These are phyloP conservation scores for Hyphopichia pseudoburtonii DNA, from an alignment of 1,139 yeast genomes.

Conservation along the genomic window DNA sequence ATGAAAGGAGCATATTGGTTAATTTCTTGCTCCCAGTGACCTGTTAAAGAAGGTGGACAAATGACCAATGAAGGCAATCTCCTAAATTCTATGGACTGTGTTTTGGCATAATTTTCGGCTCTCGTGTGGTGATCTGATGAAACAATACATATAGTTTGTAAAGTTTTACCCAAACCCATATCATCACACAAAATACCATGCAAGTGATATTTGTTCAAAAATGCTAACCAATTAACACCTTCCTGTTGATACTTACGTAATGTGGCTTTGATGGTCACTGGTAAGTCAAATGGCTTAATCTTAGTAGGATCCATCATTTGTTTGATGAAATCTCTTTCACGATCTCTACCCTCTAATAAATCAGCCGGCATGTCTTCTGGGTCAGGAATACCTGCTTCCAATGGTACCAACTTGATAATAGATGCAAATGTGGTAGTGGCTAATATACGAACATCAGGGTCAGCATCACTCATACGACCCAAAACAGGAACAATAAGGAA, in stretches of 20 bases:
- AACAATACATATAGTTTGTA: constrained; percentile 95
- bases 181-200: constrained; percentile 98
- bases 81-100: constrained; percentile 67
- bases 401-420: constrained; percentile 89
- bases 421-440: constrained; percentile 98
- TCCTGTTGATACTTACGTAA: constrained; percentile 95
- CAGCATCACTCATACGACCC: constrained; percentile 97
- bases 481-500: constrained; percentile 93
- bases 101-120: constrained; percentile 61
- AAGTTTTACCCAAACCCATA: constrained; percentile 98
- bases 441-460: constrained; percentile 80
- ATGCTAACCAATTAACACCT: constrained; percentile 98
- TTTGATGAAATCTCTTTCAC: constrained; percentile 90
- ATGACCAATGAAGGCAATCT: constrained; percentile 81
- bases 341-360: constrained; percentile 82
- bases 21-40: constrained; percentile 98
- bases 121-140: constrained; percentile 93
- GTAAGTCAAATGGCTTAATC: constrained; percentile 82
- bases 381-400: constrained; percentile 96
- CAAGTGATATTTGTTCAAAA: constrained; percentile 87
- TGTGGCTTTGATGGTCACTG: constrained; percentile 90
- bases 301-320: constrained; percentile 99
- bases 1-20: constrained; percentile 88
- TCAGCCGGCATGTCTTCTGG: constrained; percentile 90
- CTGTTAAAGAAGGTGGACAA: constrained; percentile 97